Conservation (phyloP, 768 basidiomycete species). For the Daedaleopsis nitida region DNA sequence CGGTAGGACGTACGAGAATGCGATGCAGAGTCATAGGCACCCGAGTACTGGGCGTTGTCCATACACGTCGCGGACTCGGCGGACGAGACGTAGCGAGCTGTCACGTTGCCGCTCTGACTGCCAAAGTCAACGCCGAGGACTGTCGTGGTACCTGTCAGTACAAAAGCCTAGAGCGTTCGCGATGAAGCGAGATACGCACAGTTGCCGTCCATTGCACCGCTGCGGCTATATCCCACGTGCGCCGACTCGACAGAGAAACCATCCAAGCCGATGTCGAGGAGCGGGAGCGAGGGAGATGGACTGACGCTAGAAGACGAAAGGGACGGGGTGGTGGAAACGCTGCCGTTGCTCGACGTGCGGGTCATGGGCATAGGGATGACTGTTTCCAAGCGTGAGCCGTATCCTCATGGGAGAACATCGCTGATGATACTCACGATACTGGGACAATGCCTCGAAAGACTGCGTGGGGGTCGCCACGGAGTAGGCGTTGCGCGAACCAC, state of each 20-base stretch:
- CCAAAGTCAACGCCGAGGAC: neutral
- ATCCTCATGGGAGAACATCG: too few species aligned
- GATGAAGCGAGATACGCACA: neutral
- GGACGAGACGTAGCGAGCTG: neutral
- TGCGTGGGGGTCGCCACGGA: neutral
- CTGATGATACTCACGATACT: neutral
- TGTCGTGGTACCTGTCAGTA: neutral
- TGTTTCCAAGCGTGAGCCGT: neutral
- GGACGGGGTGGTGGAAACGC: slow-evolving; percentile 7
- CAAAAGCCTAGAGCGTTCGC: neutral
- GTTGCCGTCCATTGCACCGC: neutral
- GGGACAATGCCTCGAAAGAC: neutral
- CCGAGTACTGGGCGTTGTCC: neutral
- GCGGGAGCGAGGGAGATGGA: neutral
- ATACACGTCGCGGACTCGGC: neutral
- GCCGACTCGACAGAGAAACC: neutral
- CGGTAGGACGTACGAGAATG: neutral
- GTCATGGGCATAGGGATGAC: neutral
- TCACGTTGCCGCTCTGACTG: neutral
- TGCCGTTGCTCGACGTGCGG: neutral
- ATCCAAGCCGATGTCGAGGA: neutral
- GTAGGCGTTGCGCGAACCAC: neutral
- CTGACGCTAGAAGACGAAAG: slow-evolving; percentile 10
- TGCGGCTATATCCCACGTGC: neutral
- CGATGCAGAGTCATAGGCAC: neutral